Conservation (phyloP, 2,329 filamentous ascomycete genomes). For the Aspergillus pseudoglaucus region DNA sequence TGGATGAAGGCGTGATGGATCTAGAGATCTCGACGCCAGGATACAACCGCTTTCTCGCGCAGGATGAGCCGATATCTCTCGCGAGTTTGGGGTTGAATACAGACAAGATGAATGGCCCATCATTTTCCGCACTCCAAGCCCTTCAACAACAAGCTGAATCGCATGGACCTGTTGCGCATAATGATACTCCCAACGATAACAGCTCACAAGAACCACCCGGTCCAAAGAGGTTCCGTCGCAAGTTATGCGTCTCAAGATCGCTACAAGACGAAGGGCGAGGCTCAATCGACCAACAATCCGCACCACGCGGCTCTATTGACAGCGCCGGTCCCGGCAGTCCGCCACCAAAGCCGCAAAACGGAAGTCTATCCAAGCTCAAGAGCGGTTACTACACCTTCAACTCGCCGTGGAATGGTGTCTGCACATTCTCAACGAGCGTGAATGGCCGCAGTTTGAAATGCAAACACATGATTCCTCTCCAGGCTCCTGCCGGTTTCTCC, state of each 20-base stretch:
- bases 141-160: slow-evolving; percentile 1
- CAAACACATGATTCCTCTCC: slow-evolving; percentile 57
- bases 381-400: slow-evolving; percentile 62
- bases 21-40: slow-evolving; percentile 55
- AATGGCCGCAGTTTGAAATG: slow-evolving; percentile 70
- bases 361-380: slow-evolving; percentile 23
- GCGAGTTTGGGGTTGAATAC: slow-evolving; percentile 23
- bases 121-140: slow-evolving; percentile 6
- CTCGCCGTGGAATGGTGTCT: slow-evolving; percentile 81
- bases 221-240: slow-evolving; percentile 26
- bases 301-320: slow-evolving; percentile 13
- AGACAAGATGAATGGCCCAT: slow-evolving; percentile 4
- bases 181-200: slow-evolving; percentile 1
- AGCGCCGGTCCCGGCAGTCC: slow-evolving; percentile 7
- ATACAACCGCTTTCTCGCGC: slow-evolving; percentile 51
- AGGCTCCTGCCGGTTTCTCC: neutral
- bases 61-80: slow-evolving; percentile 30
- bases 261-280: slow-evolving; percentile 14
- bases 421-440: slow-evolving; percentile 74
- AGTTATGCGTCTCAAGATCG: slow-evolving; percentile 26
- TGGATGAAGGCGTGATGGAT: slow-evolving; percentile 33
- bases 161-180: neutral
- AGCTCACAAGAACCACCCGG: slow-evolving; percentile 11
- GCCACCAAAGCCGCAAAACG: slow-evolving; percentile 3
- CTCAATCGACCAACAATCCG: slow-evolving; percentile 11